Percentiles rank a stretch among this genome's conserved stretches.
phyloP scores from a whole-genome alignment of 352 stramenopile species.

The Elongisporangium undulatum region DNA sequence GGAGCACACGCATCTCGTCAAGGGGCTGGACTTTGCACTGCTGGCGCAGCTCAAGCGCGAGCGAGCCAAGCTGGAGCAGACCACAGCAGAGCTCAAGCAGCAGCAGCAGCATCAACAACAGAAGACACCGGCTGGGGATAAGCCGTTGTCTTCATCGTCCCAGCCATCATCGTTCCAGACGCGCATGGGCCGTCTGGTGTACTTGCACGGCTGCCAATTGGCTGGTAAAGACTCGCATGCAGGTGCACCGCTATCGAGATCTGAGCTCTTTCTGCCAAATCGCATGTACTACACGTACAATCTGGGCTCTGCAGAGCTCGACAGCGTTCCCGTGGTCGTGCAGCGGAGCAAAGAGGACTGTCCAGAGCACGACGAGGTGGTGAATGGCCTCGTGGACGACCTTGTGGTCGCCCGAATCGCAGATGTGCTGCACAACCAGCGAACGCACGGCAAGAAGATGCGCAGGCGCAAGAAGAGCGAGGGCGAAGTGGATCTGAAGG shows the following conservation, averaged over 20 bases:
- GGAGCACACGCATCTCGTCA: conserved; percentile 87
- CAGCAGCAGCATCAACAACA: conserved; percentile 12
- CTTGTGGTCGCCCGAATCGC: conserved; percentile 36
- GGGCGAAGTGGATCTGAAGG: not conserved
- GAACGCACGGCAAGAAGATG: conserved; percentile 29
- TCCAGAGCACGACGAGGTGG: conserved; percentile 47
- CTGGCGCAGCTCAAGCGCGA: conserved; percentile 83
- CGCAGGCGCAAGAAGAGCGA: conserved; percentile 34
- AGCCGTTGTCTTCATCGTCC: conserved; percentile 8
- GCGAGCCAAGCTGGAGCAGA: conserved; percentile 46
- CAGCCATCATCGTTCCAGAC: conserved; percentile 46
- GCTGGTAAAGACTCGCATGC: not conserved
- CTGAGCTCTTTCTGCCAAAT: conserved; percentile 69
- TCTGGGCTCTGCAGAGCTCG: conserved; percentile 24
- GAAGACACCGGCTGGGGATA: conserved; percentile 7
- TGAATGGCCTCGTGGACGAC: conserved; percentile 48
- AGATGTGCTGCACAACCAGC: conserved; percentile 22
- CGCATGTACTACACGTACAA: conserved; percentile 79
- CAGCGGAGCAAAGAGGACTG: conserved; percentile 76
- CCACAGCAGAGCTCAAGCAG: conserved; percentile 21
- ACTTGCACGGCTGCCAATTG: conserved; percentile 51
- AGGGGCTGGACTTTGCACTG: conserved; percentile 85
- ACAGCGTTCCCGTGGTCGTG: conserved; percentile 54
- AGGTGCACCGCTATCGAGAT: conserved; percentile 13
- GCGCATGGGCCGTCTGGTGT: conserved; percentile 52